Conservation (phyloP, 1,139 yeast genomes). For the Lodderomyces margitis region DNA sequence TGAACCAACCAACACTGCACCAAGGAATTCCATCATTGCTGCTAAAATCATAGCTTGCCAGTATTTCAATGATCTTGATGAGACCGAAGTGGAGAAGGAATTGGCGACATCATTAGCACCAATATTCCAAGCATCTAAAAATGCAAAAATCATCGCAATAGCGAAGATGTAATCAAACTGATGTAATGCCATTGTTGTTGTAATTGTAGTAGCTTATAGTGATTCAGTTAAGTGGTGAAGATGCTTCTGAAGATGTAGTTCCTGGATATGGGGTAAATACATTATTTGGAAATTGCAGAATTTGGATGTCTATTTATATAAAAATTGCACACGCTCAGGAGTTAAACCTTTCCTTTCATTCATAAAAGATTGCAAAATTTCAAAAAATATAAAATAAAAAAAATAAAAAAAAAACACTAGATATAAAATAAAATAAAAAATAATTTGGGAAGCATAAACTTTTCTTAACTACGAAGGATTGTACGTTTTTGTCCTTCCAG, state of each 20-base stretch:
- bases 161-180: constrained; percentile 69
- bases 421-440: not conserved
- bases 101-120: constrained; percentile 86
- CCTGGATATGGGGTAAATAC: no score
- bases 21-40: constrained; percentile 66
- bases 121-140: constrained; percentile 77
- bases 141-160: constrained; percentile 67
- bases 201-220: not conserved
- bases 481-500: no score
- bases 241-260: constrained; percentile 1
- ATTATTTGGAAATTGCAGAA: no score
- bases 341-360: not conserved
- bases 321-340: not conserved
- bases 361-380: not conserved
- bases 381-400: not conserved
- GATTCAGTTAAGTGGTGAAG: constrained; percentile 3
- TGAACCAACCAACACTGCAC: constrained; percentile 72
- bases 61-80: constrained; percentile 65
- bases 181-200: constrained; percentile 34
- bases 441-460: no score
- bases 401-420: not conserved
- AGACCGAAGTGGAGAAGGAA: constrained; percentile 73
- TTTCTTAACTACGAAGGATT: no score
- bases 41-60: constrained; percentile 77
- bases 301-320: not conserved